Base-by-base conservation (phyloP, 768 basidiomycete species). In the Naematelia encephala region DNA sequence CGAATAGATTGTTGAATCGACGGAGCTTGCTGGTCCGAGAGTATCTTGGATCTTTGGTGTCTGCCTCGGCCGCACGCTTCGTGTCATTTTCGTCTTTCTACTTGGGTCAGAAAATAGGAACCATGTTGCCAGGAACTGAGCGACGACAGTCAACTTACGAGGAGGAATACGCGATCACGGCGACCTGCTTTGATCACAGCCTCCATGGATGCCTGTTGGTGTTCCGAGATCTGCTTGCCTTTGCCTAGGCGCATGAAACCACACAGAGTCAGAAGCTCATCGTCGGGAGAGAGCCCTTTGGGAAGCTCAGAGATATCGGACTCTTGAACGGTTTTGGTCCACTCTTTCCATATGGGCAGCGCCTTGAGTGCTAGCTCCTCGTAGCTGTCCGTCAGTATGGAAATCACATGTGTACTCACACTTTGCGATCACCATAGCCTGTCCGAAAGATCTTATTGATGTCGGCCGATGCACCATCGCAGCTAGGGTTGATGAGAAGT, bases 21-120 rank as follows among this genome's bases (percentile, higher is more conserved):
- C 54, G 4, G 11, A 63, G 51, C 51, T 68, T 68, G 44, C 49
- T 52, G n/a, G 34, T 16, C 61, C 62, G 34, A 67, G 44, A 60
- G 49, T 12, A 39, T 52, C n/a, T 23, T 14, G 48, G 19, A 19
- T 34, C 51, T 10, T 50, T 42, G 28, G 42, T 13, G 1, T 23
- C 27, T 16, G 56, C 56, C 47, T 59, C 56, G 0, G 46, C 58
- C 14, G 51, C 54, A 3, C 45, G 43, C 12, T 22, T 47, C 8
- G 14, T n/a, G 13, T 56, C 55, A 2, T 34, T 39, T 23, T 10
- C 26, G 42, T 56, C 54, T 12, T 50, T 47, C 60, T 50, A 25
- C 11, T 21, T 11, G 19, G 44, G 34, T 39, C n/a, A n/a, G n/a
- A n/a, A n/a, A n/a, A n/a, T n/a, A n/a, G n/a, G n/a, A n/a, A n/a